Evolutionary conservation across 192 early-diverging fungal genomes (phyloP).

Genomic region (Gryganskiella cystojenkinii): DNA sequence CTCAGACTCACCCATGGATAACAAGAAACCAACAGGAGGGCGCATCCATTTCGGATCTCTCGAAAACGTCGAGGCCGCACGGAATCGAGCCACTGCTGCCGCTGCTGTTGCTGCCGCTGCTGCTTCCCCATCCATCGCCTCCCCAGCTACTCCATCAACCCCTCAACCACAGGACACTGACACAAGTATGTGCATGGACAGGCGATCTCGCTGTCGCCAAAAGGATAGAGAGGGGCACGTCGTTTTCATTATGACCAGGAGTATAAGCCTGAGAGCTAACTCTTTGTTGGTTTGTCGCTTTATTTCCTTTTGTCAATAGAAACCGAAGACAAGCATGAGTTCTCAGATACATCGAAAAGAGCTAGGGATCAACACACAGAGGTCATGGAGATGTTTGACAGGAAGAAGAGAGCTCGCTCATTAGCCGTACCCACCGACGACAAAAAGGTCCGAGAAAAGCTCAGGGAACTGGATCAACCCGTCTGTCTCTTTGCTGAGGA

Average conservation of each 20-base stretch:
- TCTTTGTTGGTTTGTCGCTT: not conserved
- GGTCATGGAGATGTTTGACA: slow-evolving; percentile 76
- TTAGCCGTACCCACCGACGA: slow-evolving; percentile 96
- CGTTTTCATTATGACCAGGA: not conserved
- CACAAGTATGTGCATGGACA: slow-evolving; percentile 16
- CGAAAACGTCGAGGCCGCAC: slow-evolving; percentile 63
- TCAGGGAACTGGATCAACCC: slow-evolving; percentile 86
- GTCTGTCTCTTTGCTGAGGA: slow-evolving; percentile 96
- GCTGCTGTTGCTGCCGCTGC: slow-evolving; percentile 29
- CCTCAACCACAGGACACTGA: slow-evolving; percentile 10
- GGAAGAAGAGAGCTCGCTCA: slow-evolving; percentile 77
- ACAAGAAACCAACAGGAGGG: slow-evolving; percentile 51
- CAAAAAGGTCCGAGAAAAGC: slow-evolving; percentile 71
- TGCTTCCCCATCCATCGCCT: not conserved
- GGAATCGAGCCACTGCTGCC: slow-evolving; percentile 51
- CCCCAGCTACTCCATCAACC: slow-evolving; percentile 4
- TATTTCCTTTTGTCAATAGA: slow-evolving; percentile 13
- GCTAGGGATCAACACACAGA: slow-evolving; percentile 63
- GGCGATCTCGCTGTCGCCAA: not conserved
- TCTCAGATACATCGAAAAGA: slow-evolving; percentile 56
- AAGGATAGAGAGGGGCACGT: not conserved
- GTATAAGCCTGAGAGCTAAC: not conserved
- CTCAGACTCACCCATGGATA: slow-evolving; percentile 20
- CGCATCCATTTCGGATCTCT: slow-evolving; percentile 73
- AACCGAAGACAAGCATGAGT: slow-evolving; percentile 51